A percentile compares a stretch with the other conserved stretches of the same genome.
phyloP scores from a whole-genome alignment of 352 stramenopile species.

The Discostella stelligera region DNA sequence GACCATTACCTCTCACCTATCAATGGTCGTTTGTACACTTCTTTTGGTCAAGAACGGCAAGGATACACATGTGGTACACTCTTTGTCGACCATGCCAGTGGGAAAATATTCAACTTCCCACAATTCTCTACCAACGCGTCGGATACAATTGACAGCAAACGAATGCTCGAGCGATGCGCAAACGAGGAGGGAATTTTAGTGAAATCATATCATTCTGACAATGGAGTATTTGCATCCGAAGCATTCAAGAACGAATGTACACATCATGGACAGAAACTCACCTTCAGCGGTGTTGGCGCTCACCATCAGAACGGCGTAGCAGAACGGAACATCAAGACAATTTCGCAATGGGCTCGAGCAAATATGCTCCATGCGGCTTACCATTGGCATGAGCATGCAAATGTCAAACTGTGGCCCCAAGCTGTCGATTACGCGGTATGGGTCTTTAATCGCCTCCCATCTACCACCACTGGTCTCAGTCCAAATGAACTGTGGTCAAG shows the following conservation, averaged over 20 bases:
- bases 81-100: no score
- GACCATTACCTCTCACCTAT: slow-evolving; percentile 44
- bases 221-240: slow-evolving; percentile 9
- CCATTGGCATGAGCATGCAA: slow-evolving; percentile 34
- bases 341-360: slow-evolving; percentile 15
- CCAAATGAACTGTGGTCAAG: slow-evolving; percentile 1
- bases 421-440: slow-evolving; percentile 44
- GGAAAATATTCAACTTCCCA: no score
- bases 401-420: slow-evolving; percentile 48
- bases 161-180: background rate
- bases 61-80: no score
- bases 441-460: slow-evolving; percentile 42
- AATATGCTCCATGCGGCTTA: slow-evolving; percentile 44
- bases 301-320: slow-evolving; percentile 17
- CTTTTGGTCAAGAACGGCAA: background rate
- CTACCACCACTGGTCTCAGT: background rate
- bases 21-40: slow-evolving; percentile 19
- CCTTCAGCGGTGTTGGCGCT: slow-evolving; percentile 9
- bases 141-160: slow-evolving; percentile 9
- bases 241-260: slow-evolving; percentile 3
- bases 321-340: slow-evolving; percentile 40
- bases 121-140: slow-evolving; percentile 3
- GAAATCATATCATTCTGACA: slow-evolving; percentile 19
- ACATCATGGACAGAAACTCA: background rate
- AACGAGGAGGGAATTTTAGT: background rate